Percentiles rank a stretch among this genome's conserved stretches.
phyloP scores from a whole-genome alignment of 1,139 yeast species.

The Eremothecium gossypii region DNA sequence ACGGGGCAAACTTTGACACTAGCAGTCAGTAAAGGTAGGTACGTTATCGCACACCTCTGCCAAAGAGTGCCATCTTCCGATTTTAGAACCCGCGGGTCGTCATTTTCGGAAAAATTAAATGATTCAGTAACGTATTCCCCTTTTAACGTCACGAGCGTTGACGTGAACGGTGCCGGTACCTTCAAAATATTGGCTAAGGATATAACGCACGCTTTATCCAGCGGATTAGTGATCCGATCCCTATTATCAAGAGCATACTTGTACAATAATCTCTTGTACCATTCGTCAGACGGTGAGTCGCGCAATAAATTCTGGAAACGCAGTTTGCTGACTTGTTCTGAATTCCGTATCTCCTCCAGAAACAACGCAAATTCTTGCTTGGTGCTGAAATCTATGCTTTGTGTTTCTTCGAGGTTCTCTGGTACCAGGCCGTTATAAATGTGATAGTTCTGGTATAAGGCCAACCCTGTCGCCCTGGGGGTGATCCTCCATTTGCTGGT shows the following conservation, averaged over 20 bases:
- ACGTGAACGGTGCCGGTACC: slow-evolving; percentile 7
- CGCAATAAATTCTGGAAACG: slow-evolving; percentile 26
- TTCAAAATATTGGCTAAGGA: slow-evolving; percentile 19
- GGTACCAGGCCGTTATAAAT: slow-evolving; percentile 23
- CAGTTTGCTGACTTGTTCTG: slow-evolving; percentile 14
- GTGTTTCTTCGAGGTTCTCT: neutral
- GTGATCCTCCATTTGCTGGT: slow-evolving; percentile 20
- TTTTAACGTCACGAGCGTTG: slow-evolving; percentile 14
- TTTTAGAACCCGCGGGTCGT: slow-evolving; percentile 14
- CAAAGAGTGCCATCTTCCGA: slow-evolving; percentile 29
- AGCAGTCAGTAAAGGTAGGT: slow-evolving; percentile 31
- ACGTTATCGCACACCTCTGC: slow-evolving; percentile 32
- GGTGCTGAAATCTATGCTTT: slow-evolving; percentile 7
- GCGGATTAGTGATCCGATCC: slow-evolving; percentile 15
- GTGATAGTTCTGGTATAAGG: slow-evolving; percentile 31
- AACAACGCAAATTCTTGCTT: slow-evolving; percentile 19
- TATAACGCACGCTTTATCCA: slow-evolving; percentile 29
- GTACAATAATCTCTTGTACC: slow-evolving; percentile 22
- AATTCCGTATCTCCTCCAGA: slow-evolving; percentile 17
- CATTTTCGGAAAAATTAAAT: slow-evolving; percentile 19
- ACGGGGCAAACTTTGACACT: slow-evolving; percentile 31
- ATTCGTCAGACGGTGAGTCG: slow-evolving; percentile 16
- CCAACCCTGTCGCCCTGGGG: slow-evolving; percentile 26
- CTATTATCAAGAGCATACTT: slow-evolving; percentile 22
- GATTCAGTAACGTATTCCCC: slow-evolving; percentile 29